phyloP scores from a whole-genome alignment of 257 asterid genomes.

The Solanum sejunctum region DNA sequence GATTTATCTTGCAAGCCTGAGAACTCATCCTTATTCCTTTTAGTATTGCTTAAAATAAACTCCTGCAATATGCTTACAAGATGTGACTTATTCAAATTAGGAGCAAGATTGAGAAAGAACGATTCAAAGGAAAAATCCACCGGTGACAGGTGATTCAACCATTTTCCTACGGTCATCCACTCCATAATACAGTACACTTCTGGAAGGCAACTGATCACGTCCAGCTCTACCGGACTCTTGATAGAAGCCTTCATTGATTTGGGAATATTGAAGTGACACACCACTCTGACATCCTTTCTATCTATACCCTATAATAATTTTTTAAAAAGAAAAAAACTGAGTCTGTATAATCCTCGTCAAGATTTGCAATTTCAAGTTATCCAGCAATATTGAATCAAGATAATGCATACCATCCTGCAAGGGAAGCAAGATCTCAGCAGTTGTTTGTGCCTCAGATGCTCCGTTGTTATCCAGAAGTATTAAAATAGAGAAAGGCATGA shows the following conservation, averaged over 20 bases:
- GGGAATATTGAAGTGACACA: constrained; percentile 90
- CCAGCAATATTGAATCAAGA: neutral
- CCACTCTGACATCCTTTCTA: constrained; percentile 86
- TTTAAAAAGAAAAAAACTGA: neutral
- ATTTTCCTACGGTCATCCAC: constrained; percentile 73
- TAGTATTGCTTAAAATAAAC: constrained; percentile 61
- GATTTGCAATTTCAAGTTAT: neutral
- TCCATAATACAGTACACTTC: constrained; percentile 83
- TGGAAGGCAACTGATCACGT: constrained; percentile 92
- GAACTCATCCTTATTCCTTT: constrained; percentile 42
- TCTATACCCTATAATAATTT: constrained; percentile 65
- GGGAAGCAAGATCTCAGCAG: constrained; percentile 25
- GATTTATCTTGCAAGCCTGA: constrained; percentile 45
- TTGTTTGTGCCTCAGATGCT: constrained; percentile 24
- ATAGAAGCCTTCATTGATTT: constrained; percentile 93
- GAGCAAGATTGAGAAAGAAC: neutral
- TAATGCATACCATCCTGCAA: constrained; percentile 84
- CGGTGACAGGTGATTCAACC: constrained; percentile 29
- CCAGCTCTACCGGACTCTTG: constrained; percentile 99
- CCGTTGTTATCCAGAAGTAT: constrained; percentile 24
- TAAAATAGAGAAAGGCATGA: constrained; percentile 6
- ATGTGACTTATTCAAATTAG: constrained; percentile 1
- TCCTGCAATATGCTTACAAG: constrained; percentile 34
- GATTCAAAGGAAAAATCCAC: neutral
- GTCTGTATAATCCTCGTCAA: neutral